phyloP scores from a whole-genome alignment of 2,329 filamentous ascomycete species.

The Xylariaceae sp. region DNA sequence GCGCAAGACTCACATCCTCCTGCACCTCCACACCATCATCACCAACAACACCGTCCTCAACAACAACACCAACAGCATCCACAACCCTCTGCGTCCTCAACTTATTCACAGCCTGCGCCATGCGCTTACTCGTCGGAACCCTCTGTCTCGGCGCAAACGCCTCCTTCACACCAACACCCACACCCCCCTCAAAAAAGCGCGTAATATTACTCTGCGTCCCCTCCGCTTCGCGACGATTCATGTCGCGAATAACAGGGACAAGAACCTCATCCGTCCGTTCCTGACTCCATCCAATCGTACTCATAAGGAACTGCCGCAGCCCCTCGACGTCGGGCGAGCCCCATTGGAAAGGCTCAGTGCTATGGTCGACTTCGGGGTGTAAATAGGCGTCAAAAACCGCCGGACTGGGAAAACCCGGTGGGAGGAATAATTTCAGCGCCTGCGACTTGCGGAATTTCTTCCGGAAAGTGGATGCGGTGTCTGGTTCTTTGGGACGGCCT shows the following conservation, averaged over 20 bases:
- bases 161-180: slow-evolving; percentile 54
- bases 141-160: slow-evolving; percentile 66
- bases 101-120: slow-evolving; percentile 70
- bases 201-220: slow-evolving; percentile 97
- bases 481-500: slow-evolving; percentile 58
- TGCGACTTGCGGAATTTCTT: slow-evolving; percentile 81
- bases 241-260: slow-evolving; percentile 89
- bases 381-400: slow-evolving; percentile 81
- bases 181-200: slow-evolving; percentile 73
- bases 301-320: slow-evolving; percentile 77
- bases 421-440: slow-evolving; percentile 79
- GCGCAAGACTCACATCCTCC: slow-evolving; percentile 19
- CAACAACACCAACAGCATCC: slow-evolving; percentile 17
- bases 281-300: slow-evolving; percentile 85
- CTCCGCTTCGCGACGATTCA: slow-evolving; percentile 83
- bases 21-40: background rate
- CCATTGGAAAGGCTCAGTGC: slow-evolving; percentile 82
- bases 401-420: slow-evolving; percentile 69
- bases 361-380: slow-evolving; percentile 76
- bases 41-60: slow-evolving; percentile 19
- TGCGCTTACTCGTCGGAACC: slow-evolving; percentile 63
- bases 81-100: slow-evolving; percentile 40
- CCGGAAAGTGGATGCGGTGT: slow-evolving; percentile 60
- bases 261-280: slow-evolving; percentile 93
- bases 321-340: slow-evolving; percentile 89